Evolutionary conservation across 495 filamentous ascomycete genomes (phyloP).

Genomic region (Paragyromitra xinjiangensis): DNA sequence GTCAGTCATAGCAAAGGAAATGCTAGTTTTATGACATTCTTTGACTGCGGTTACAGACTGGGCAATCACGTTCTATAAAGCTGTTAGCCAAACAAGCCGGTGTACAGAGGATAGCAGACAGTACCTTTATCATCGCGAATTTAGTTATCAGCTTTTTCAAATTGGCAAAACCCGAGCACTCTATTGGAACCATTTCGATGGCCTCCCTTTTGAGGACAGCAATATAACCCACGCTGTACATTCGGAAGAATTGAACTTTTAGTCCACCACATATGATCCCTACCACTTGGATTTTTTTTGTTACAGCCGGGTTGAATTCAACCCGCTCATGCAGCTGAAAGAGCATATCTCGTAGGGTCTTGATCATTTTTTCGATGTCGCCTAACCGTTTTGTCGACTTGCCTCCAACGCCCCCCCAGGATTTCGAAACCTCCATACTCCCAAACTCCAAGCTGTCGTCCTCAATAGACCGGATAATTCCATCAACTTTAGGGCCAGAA

Average conservation of each 20-base stretch:
- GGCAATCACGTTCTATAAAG: conserved; percentile 5
- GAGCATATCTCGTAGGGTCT: conserved; percentile 26
- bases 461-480: conserved; percentile 20
- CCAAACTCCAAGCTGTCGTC: conserved; percentile 10
- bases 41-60: conserved; percentile 21
- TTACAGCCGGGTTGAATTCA: conserved; percentile 16
- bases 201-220: conserved; percentile 5
- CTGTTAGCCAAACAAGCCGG: not conserved
- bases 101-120: not conserved
- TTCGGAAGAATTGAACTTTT: conserved; percentile 21
- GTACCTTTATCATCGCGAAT: conserved; percentile 25
- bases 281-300: conserved; percentile 21
- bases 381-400: conserved; percentile 29
- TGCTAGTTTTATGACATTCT: not conserved
- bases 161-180: conserved; percentile 2
- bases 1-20: not conserved
- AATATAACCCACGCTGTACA: conserved; percentile 27
- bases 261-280: conserved; percentile 27
- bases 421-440: conserved; percentile 23
- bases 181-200: conserved; percentile 10
- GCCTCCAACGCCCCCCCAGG: conserved; percentile 8
- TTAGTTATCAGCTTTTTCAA: conserved; percentile 23
- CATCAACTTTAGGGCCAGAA: conserved; percentile 14
- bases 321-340: conserved; percentile 19
- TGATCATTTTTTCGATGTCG: conserved; percentile 22